Evolutionary conservation across 331 rosid genomes (phyloP).

Genomic region (Dryas integrifolia): DNA sequence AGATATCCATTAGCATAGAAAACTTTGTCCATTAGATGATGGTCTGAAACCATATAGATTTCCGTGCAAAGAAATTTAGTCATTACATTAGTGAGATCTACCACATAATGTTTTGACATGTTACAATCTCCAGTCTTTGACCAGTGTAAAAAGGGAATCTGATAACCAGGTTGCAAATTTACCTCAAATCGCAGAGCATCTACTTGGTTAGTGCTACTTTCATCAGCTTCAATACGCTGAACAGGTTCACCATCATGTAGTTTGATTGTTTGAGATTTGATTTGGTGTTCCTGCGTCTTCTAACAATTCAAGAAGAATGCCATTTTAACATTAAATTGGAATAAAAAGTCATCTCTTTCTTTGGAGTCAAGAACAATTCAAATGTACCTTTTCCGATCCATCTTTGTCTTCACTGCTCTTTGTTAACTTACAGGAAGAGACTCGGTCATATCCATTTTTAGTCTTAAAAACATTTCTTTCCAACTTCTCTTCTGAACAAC

Average conservation of each 20-base stretch:
- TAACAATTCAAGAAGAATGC: slow-evolving; percentile 19
- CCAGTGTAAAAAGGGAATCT: not conserved
- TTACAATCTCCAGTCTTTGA: not conserved
- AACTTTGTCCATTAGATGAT: not conserved
- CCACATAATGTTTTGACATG: not conserved
- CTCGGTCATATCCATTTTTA: slow-evolving; percentile 25
- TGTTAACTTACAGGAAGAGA: slow-evolving; percentile 19
- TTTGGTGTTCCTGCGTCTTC: slow-evolving; percentile 43
- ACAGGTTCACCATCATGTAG: slow-evolving; percentile 36
- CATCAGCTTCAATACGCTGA: slow-evolving; percentile 39
- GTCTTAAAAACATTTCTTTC: slow-evolving; percentile 34
- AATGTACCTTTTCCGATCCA: slow-evolving; percentile 34
- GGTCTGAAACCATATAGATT: not conserved
- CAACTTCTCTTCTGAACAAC: slow-evolving; percentile 34
- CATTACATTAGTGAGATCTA: not conserved
- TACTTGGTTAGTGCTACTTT: slow-evolving; percentile 34
- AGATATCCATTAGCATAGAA: not conserved
- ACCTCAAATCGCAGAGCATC: slow-evolving; percentile 85
- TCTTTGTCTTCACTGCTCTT: slow-evolving; percentile 25
- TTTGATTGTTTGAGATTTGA: slow-evolving; percentile 26
- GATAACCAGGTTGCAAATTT: not conserved
- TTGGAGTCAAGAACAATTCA: slow-evolving; percentile 17
- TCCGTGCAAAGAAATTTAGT: not conserved
- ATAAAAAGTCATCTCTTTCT: slow-evolving; percentile 17
- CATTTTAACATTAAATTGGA: not conserved